A percentile compares a stretch with the other conserved stretches of the same genome.
These are phyloP conservation scores for Plantago lanceolata DNA, from an alignment of 305 asterid species.

Conservation along the genomic window DNA sequence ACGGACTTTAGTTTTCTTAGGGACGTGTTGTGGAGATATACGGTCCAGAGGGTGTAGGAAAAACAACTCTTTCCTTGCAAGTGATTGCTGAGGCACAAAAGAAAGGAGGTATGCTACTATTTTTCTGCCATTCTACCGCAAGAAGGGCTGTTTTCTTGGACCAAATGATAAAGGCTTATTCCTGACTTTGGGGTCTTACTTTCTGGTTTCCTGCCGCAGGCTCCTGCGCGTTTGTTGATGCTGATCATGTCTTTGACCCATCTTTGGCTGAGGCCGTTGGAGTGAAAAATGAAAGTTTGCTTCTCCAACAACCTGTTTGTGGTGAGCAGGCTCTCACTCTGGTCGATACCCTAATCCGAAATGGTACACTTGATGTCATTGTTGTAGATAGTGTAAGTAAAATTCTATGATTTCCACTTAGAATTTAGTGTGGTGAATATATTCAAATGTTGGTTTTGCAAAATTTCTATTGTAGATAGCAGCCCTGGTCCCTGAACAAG, in stretches of 20 bases:
- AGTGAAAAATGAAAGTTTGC: conserved; percentile 71
- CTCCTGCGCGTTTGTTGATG: conserved; percentile 89
- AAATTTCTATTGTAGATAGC: conserved; percentile 63
- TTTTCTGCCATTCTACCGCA: not conserved
- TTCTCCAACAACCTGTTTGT: conserved; percentile 92
- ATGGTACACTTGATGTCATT: conserved; percentile 97
- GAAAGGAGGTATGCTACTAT: conserved; percentile 45
- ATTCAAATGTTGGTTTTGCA: conserved; percentile 4
- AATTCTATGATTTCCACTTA: conserved; percentile 16
- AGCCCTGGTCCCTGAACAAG: conserved; percentile 86
- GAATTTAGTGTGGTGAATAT: conserved; percentile 11
- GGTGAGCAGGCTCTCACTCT: conserved; percentile 98
- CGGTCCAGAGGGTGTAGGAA: conserved; percentile 76
- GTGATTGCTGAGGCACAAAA: conserved; percentile 69
- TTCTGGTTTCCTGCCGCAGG: conserved; percentile 33
- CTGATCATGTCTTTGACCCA: conserved; percentile 99
- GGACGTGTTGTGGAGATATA: conserved; percentile 72
- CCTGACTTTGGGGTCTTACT: conserved; percentile 8
- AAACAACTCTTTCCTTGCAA: conserved; percentile 67
- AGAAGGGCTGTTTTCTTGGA: not conserved
- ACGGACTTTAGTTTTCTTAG: conserved; percentile 27
- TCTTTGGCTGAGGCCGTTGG: conserved; percentile 80
- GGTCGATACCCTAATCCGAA: conserved; percentile 88
- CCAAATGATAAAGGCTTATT: not conserved
- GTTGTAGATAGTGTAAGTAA: conserved; percentile 93